Evolutionary conservation across 2,329 filamentous ascomycete genomes (phyloP).

Genomic region (Pseudocercospora ulei): DNA sequence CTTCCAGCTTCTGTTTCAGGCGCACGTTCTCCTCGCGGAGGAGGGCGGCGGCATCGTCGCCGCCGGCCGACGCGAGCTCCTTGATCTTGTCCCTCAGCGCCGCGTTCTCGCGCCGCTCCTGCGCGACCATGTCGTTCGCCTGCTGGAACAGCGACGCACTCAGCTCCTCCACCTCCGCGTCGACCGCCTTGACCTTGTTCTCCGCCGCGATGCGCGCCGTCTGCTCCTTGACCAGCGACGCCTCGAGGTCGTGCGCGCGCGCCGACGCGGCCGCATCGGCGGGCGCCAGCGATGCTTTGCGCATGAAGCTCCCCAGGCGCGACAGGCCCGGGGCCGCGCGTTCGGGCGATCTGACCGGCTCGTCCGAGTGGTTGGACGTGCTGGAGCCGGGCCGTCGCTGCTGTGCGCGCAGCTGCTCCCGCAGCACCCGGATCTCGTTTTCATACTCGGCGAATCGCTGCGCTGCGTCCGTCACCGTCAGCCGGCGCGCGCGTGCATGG

Average conservation of each 20-base stretch:
- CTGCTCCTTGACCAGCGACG: constrained; percentile 58
- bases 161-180: constrained; percentile 67
- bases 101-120: constrained; percentile 61
- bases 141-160: constrained; percentile 67
- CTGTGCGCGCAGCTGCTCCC: constrained; percentile 35
- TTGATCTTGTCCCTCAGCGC: constrained; percentile 60
- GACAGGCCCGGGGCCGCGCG: constrained; percentile 27
- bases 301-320: constrained; percentile 40
- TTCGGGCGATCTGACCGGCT: constrained; percentile 10
- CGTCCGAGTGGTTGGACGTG: constrained; percentile 18
- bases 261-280: constrained; percentile 26
- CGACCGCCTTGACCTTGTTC: constrained; percentile 55
- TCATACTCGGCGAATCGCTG: constrained; percentile 63
- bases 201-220: constrained; percentile 59
- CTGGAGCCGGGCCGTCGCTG: constrained; percentile 21
- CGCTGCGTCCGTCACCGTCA: constrained; percentile 21
- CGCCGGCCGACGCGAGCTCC: constrained; percentile 56
- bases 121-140: constrained; percentile 79
- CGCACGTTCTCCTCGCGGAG: constrained; percentile 55
- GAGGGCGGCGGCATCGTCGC: constrained; percentile 52
- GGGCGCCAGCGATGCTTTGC: constrained; percentile 35
- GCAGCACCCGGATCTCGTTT: constrained; percentile 59
- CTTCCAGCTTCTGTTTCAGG: constrained; percentile 59
- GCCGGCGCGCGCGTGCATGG: constrained; percentile 2
- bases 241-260: constrained; percentile 45